These are phyloP conservation scores for Rhynchosporium agropyri DNA, from an alignment of 2,329 filamentous ascomycete genomes.

Conservation along the genomic window DNA sequence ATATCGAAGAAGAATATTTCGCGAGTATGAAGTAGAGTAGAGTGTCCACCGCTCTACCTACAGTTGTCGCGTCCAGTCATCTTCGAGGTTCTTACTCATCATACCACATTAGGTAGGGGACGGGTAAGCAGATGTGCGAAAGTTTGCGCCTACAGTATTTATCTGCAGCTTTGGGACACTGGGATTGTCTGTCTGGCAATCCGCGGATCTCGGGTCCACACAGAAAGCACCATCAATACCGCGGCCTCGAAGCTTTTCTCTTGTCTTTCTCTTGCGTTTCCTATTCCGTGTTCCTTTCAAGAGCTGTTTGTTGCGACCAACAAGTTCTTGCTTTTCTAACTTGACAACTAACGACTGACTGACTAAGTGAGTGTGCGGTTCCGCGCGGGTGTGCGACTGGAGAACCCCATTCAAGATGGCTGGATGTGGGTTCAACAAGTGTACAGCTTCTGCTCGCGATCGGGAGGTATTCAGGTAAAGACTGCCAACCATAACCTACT, in stretches of 20 bases:
- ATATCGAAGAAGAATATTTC: neutral
- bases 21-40: neutral
- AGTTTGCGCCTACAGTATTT: neutral
- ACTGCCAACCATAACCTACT: neutral
- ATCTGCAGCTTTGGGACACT: neutral
- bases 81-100: conserved; percentile 14
- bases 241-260: conserved; percentile 4
- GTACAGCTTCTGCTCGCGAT: conserved; percentile 26
- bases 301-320: neutral
- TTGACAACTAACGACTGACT: neutral
- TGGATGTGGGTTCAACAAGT: conserved; percentile 8
- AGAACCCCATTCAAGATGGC: conserved; percentile 14
- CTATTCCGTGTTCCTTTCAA: neutral
- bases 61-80: neutral
- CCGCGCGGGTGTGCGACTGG: neutral
- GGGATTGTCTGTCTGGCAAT: neutral
- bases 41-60: neutral
- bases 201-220: conserved; percentile 15
- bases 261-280: neutral
- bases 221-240: neutral
- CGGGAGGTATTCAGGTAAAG: conserved; percentile 37
- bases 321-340: conserved; percentile 9
- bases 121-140: conserved; percentile 13
- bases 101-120: conserved; percentile 6
- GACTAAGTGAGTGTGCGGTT: neutral